Base-by-base conservation (phyloP, 2,329 filamentous ascomycete genomes). In the Emericellopsis cladophorae region DNA sequence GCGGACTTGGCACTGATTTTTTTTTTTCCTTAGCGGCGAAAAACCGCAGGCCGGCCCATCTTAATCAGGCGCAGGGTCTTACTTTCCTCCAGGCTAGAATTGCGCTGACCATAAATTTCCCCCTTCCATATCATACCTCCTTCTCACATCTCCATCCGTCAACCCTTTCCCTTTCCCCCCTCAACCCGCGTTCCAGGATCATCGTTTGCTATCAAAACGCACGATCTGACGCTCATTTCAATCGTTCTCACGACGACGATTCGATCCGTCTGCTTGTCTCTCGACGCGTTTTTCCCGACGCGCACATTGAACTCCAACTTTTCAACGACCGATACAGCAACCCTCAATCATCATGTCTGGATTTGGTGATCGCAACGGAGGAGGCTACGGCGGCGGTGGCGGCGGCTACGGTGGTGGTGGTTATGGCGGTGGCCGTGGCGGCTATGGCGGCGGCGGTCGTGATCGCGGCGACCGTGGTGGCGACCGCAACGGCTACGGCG, bases 401-500 rank as follows among this genome's bases (percentile, higher is more conserved):
- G 58, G 56, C 43, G 49, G 54, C 49, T 64, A 61, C 46, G 55
- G 60, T 49, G 62, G 67, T 61, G 57, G 67, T 56, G 53, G 60
- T 42, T 50, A 54, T 41, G 59, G 60, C 16, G 43, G 48, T 41
- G 45, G 41, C 41, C 54, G 57, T 14, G 9, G 32, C n/a, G 32
- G 32, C n/a, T 60, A 59, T 43, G 56, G 53, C 34, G 64, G 61
- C 45, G 51, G 52, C 43, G 55, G 55, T 39, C 54, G 49, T 40
- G 58, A 40, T 23, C 39, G 39, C 52, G 66, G 68, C 46, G 65
- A 72, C 53, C 70, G 70, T 43, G 66, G 65, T 55, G 68, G 70
- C 60, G 60, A 61, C 44, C 56, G 59, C 48, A 61, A 60, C 47
- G 26, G 59, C 42, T 57, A 54, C 34, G 64, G 61, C 46, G 51